Evolutionary conservation across 345 rosid species (phyloP).

Genomic region (Salix dunnii): DNA sequence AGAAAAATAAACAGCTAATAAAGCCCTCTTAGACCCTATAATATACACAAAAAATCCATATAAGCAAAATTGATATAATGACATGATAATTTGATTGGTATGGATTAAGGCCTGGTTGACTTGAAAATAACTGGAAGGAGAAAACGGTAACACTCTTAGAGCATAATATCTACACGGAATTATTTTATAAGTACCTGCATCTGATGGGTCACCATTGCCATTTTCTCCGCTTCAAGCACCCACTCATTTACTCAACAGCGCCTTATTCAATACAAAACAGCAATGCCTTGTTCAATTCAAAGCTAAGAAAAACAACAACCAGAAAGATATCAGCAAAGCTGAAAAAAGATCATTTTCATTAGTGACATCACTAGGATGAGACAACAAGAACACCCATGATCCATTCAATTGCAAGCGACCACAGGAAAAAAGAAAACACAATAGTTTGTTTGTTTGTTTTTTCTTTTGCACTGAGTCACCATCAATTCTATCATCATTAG

Average conservation of each 20-base stretch:
- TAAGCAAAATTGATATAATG: neutral
- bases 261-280: conserved; percentile 31
- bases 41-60: neutral
- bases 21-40: neutral
- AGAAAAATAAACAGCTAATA: too few species aligned
- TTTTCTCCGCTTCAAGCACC: conserved; percentile 53
- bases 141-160: neutral
- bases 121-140: neutral
- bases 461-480: neutral
- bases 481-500: neutral
- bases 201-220: conserved; percentile 88
- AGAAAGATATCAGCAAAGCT: neutral
- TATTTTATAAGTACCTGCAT: conserved; percentile 53
- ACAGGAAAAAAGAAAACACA: neutral
- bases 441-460: neutral
- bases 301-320: conserved; percentile 11
- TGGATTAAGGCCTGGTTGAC: neutral
- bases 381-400: neutral
- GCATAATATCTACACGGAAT: neutral
- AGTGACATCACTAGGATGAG: neutral
- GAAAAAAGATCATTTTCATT: neutral
- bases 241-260: conserved; percentile 53
- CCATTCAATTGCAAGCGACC: neutral
- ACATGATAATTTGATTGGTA: neutral
- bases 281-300: conserved; percentile 32